A percentile compares a stretch with the other conserved stretches of the same genome.
Conservation (phyloP, 2,329 filamentous ascomycete genomes). For the Alternaria incomplexa region DNA sequence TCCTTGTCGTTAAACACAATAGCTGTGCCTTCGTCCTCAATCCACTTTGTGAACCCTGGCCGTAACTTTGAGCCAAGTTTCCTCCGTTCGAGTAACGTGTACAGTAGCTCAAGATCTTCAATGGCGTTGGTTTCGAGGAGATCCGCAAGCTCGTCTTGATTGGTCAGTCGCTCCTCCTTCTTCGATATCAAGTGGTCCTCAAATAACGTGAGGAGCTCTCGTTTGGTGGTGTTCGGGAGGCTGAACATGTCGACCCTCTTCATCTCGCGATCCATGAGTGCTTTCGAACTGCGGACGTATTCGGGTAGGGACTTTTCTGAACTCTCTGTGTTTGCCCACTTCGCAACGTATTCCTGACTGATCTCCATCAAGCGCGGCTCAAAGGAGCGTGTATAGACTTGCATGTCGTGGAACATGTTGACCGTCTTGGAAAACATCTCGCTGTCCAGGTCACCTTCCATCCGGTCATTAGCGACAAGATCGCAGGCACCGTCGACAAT, state of each 20-base stretch:
- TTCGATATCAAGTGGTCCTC: slow-evolving; percentile 74
- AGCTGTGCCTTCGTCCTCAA: slow-evolving; percentile 72
- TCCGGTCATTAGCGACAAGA: slow-evolving; percentile 75
- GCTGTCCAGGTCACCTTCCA: slow-evolving; percentile 62
- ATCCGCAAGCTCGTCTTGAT: slow-evolving; percentile 70
- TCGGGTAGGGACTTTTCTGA: slow-evolving; percentile 67
- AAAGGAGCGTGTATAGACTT: slow-evolving; percentile 79
- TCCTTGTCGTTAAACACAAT: slow-evolving; percentile 83
- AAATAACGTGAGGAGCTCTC: slow-evolving; percentile 73
- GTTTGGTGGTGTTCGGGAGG: slow-evolving; percentile 82
- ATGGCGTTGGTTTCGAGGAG: slow-evolving; percentile 75
- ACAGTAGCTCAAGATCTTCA: slow-evolving; percentile 75
- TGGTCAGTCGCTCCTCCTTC: slow-evolving; percentile 64
- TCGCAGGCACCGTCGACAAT: slow-evolving; percentile 76
- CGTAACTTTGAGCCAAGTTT: slow-evolving; percentile 73
- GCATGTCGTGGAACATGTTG: slow-evolving; percentile 83
- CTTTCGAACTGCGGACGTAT: slow-evolving; percentile 75
- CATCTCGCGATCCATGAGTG: slow-evolving; percentile 74
- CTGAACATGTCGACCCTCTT: slow-evolving; percentile 79
- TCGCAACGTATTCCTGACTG: slow-evolving; percentile 71
- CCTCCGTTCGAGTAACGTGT: slow-evolving; percentile 75
- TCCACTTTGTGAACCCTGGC: slow-evolving; percentile 78
- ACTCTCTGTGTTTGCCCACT: slow-evolving; percentile 73
- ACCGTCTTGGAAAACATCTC: slow-evolving; percentile 74
- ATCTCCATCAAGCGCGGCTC: slow-evolving; percentile 74